Conservation (phyloP, 306 rosid species). For the Chamaecrista fasciculata region DNA sequence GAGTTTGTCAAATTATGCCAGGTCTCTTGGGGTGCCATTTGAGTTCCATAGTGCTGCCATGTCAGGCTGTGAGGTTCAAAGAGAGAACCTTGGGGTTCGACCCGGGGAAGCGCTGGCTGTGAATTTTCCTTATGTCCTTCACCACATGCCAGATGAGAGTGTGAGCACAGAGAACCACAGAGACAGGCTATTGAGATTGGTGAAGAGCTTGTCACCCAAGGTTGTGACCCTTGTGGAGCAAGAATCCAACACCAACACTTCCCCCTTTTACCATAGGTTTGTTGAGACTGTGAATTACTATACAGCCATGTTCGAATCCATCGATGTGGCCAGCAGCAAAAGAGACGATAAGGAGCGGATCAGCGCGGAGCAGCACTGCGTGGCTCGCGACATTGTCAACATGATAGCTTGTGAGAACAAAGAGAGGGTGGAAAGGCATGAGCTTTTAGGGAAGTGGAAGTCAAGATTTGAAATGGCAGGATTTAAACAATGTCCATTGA, state of each 20-base stretch:
- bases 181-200: constrained; percentile 74
- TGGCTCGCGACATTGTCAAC: constrained; percentile 92
- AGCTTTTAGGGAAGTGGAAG: constrained; percentile 77
- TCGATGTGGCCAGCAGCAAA: constrained; percentile 47
- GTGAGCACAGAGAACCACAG: constrained; percentile 85
- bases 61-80: constrained; percentile 65
- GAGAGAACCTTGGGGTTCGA: constrained; percentile 42
- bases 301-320: constrained; percentile 83
- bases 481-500: constrained; percentile 53
- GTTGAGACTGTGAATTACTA: constrained; percentile 65
- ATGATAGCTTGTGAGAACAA: constrained; percentile 86
- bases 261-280: constrained; percentile 70
- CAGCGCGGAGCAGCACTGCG: constrained; percentile 78
- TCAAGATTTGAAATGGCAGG: constrained; percentile 81
- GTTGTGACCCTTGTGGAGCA: constrained; percentile 84
- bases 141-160: constrained; percentile 99
- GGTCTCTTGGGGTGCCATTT: constrained; percentile 50
- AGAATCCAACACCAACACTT: constrained; percentile 96
- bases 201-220: constrained; percentile 75
- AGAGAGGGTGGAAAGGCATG: constrained; percentile 93
- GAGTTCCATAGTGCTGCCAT: constrained; percentile 78
- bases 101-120: constrained; percentile 73
- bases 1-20: constrained; percentile 44
- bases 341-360: constrained; percentile 69
- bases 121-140: constrained; percentile 73